Conservation (phyloP, 73 alveolate species). For the Paramecium caudatum region DNA sequence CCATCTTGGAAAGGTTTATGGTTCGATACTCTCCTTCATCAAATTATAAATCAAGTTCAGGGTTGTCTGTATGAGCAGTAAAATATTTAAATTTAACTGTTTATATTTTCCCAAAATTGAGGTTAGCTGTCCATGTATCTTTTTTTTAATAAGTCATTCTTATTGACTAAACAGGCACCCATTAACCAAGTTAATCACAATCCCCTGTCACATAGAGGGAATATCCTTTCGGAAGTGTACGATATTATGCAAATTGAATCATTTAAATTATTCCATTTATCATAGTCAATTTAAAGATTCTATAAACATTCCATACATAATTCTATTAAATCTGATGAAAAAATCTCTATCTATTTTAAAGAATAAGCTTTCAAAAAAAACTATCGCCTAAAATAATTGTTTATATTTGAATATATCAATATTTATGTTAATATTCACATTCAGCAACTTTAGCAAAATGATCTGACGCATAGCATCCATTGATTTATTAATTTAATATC, state of each 20-base stretch:
- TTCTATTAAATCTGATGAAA: too few species aligned
- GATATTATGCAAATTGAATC: too few species aligned
- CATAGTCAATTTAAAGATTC: too few species aligned
- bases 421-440: too few species aligned
- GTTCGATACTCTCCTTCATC: not conserved
- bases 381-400: too few species aligned
- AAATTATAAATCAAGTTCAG: not conserved
- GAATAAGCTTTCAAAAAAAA: too few species aligned
- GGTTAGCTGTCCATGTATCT: not conserved
- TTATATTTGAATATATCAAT: too few species aligned
- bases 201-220: constrained; percentile 6
- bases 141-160: not conserved
- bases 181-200: not conserved
- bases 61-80: not conserved
- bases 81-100: constrained; percentile 15
- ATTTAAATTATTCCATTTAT: too few species aligned
- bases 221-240: too few species aligned
- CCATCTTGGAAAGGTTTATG: not conserved
- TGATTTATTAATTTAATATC: not conserved
- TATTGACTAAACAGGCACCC: not conserved
- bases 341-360: too few species aligned
- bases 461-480: not conserved
- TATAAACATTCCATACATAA: too few species aligned
- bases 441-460: not conserved
- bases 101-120: not conserved